Evolutionary conservation across 768 basidiomycete species (phyloP).

Genomic region (Lentinula aciculospora): DNA sequence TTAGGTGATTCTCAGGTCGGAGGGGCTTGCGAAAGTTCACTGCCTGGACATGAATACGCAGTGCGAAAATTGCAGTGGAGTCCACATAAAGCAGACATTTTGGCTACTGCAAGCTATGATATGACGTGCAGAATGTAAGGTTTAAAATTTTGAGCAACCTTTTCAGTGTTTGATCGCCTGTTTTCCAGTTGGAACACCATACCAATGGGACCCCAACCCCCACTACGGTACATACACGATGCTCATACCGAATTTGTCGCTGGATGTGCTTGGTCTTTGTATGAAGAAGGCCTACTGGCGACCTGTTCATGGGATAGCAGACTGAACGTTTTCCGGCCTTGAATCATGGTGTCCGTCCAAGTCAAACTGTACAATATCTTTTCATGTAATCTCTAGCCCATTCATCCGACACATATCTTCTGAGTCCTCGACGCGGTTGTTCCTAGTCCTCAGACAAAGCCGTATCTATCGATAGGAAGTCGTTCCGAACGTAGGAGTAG

Average conservation of each 20-base stretch:
- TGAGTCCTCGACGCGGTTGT: no score
- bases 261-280: conserved; percentile 89
- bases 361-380: background rate
- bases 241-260: conserved; percentile 94
- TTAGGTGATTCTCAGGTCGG: conserved; percentile 55
- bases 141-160: conserved; percentile 3
- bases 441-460: no score
- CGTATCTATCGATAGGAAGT: no score
- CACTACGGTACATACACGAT: conserved; percentile 70
- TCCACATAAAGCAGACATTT: conserved; percentile 65
- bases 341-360: background rate
- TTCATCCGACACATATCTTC: no score
- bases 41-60: conserved; percentile 87
- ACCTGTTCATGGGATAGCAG: conserved; percentile 92
- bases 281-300: conserved; percentile 80
- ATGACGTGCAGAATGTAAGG: conserved; percentile 94
- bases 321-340: conserved; percentile 67
- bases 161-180: background rate
- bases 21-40: conserved; percentile 61
- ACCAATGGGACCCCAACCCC: conserved; percentile 40
- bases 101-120: conserved; percentile 78
- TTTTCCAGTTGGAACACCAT: conserved; percentile 66
- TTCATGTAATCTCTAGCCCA: no score
- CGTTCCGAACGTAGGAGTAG: no score
- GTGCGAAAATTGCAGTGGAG: conserved; percentile 88